Evolutionary conservation across 345 rosid genomes (phyloP), one percentile per base, ranked within the genome.

Genomic region (Rhodomyrtus tomentosa): DNA sequence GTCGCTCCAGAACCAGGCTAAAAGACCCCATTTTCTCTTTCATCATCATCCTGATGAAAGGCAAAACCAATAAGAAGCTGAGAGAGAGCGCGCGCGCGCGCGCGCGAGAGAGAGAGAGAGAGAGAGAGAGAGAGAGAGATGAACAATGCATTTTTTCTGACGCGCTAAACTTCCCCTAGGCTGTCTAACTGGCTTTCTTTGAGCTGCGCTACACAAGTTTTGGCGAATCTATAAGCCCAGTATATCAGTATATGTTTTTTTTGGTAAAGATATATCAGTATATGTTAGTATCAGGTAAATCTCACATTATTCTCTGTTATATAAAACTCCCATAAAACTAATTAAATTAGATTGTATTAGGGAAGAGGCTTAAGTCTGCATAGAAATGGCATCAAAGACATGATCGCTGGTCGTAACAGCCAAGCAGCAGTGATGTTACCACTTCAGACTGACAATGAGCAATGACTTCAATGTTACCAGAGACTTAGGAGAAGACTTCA

Each of bases 1-100:
- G 98, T 86, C 98, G 92, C 91, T 94, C 98, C 56, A 95, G 95
- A 85, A 96, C 92, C 83, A 96, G 90, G 89, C 98, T 93, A 82
- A 91, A 93, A 22, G 90, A 85, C 83, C 95, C 96, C 6, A 83
- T 84, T 84, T 87, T 89, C 90, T 92, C 94, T 58, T 83, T 88
- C 91, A 93, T 88, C 91, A 94, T 88, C 91, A 88, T 89, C 96
- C 99, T 95, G 90, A 89, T 90, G 82, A 87, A 90, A 92, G 85
- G 89, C 88, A 85, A 90, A 82, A 83, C 83, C 85, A 88, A 85
- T 88, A 90, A 87, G 82, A 55, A 73, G 20, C 21, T 40, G 76
- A 73, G 42, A 73, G n/a, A n/a, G n/a, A n/a, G n/a, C n/a, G n/a
- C n/a, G n/a, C n/a, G n/a, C 5, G 40, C 3, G 40, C 3, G 40